Evolutionary conservation across 768 basidiomycete species (phyloP).

Genomic region (Calocybe indica): DNA sequence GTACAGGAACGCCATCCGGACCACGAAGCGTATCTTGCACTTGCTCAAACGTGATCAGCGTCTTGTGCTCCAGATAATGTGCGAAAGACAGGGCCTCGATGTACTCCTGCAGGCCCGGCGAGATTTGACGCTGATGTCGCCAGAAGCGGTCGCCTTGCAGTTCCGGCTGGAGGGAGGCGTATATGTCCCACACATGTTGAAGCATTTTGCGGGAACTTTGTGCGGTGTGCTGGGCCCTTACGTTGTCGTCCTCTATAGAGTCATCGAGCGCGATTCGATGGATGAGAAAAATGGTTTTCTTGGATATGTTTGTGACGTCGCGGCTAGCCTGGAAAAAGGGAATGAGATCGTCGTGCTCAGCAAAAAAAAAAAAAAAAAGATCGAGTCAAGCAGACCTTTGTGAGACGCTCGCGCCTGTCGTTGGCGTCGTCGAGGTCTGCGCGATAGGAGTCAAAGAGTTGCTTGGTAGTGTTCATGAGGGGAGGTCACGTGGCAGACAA

Average conservation of each 20-base stretch:
- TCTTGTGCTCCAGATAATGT: conserved; percentile 69
- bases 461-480: conserved; percentile 17
- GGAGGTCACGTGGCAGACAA: conserved; percentile 11
- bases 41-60: conserved; percentile 60
- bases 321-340: conserved; percentile 54
- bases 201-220: conserved; percentile 54
- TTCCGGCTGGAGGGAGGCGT: conserved; percentile 55
- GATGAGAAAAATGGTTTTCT: conserved; percentile 90
- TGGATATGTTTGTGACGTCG: conserved; percentile 87
- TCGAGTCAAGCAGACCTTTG: conserved; percentile 52
- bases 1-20: conserved; percentile 56
- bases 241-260: conserved; percentile 21
- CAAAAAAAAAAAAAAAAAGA: conserved; percentile 4
- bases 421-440: conserved; percentile 76
- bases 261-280: conserved; percentile 57
- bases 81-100: conserved; percentile 91
- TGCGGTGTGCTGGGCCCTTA: conserved; percentile 36
- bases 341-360: not conserved
- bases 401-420: conserved; percentile 84
- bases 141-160: conserved; percentile 68
- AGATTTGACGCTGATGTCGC: conserved; percentile 69
- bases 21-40: conserved; percentile 64
- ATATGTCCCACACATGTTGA: conserved; percentile 57
- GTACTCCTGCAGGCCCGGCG: conserved; percentile 89
- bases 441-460: conserved; percentile 57